A percentile compares a stretch with the other conserved stretches of the same genome.
These are phyloP conservation scores for Cyberlindnera amylophila DNA, from an alignment of 805 yeast genomes.

Conservation along the genomic window DNA sequence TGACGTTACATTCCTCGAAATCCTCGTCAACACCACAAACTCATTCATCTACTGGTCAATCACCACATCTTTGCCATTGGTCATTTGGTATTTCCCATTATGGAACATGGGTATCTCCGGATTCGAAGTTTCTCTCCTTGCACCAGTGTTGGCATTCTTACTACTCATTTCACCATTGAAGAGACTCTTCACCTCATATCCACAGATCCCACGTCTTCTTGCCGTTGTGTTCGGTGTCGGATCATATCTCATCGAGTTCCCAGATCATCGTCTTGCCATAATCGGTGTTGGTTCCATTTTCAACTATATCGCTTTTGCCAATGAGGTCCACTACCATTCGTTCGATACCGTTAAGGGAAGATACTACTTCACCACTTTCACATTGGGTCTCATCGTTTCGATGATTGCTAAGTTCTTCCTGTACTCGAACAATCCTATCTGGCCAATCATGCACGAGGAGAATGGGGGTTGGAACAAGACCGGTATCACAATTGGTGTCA, in stretches of 20 bases:
- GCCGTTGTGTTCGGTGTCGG: slow-evolving; percentile 70
- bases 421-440: slow-evolving; percentile 87
- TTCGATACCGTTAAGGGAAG: slow-evolving; percentile 21
- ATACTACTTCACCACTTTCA: slow-evolving; percentile 46
- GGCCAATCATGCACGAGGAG: slow-evolving; percentile 87
- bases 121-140: slow-evolving; percentile 69
- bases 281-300: slow-evolving; percentile 66
- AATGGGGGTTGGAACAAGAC: slow-evolving; percentile 84
- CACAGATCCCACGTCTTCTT: slow-evolving; percentile 50
- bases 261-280: slow-evolving; percentile 63
- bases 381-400: slow-evolving; percentile 70
- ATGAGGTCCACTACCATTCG: slow-evolving; percentile 28
- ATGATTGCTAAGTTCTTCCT: slow-evolving; percentile 70
- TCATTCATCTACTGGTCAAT: slow-evolving; percentile 84
- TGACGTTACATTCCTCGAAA: slow-evolving; percentile 31
- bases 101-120: slow-evolving; percentile 99
- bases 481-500: slow-evolving; percentile 61
- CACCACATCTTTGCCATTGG: slow-evolving; percentile 71
- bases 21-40: slow-evolving; percentile 50
- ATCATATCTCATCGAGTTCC: slow-evolving; percentile 63
- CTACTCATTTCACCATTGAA: slow-evolving; percentile 45
- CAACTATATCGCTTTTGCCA: slow-evolving; percentile 52
- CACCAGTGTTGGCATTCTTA: slow-evolving; percentile 56
- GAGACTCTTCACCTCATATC: slow-evolving; percentile 36
- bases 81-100: slow-evolving; percentile 95